A percentile compares a stretch with the other conserved stretches of the same genome.
These are phyloP conservation scores for Chlorella ohadii DNA, from an alignment of 139 green algal species.

Conservation along the genomic window DNA sequence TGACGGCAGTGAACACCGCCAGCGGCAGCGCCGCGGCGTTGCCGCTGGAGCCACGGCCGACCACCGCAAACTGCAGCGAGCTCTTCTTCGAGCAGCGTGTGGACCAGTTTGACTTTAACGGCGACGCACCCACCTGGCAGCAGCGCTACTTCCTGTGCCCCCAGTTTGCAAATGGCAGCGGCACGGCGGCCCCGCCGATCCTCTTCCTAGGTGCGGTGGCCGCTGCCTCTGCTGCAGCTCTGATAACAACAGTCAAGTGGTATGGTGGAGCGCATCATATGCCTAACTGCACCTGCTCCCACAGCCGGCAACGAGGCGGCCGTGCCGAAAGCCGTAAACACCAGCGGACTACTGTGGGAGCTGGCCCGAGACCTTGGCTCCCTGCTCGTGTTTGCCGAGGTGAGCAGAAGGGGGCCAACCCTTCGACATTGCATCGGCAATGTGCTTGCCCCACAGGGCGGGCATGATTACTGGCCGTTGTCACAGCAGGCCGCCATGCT, in stretches of 20 bases:
- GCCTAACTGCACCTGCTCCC: too few species aligned
- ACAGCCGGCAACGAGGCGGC: conserved; percentile 63
- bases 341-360: conserved; percentile 60
- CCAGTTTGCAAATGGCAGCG: not conserved
- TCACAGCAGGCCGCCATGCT: not conserved
- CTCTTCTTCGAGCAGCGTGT: conserved; percentile 20
- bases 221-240: too few species aligned
- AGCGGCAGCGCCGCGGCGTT: not conserved
- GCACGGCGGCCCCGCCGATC: not conserved
- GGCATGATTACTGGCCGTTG: too few species aligned
- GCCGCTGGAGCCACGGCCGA: not conserved
- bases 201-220: conserved; percentile 15
- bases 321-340: conserved; percentile 55
- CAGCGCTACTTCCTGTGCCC: conserved; percentile 13
- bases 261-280: too few species aligned
- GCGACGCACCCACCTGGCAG: not conserved
- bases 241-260: too few species aligned
- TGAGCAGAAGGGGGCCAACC: not conserved
- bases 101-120: not conserved
- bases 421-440: too few species aligned
- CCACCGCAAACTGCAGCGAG: conserved; percentile 14
- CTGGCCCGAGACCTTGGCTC: conserved; percentile 12
- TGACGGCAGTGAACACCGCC: not conserved
- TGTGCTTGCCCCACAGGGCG: too few species aligned
- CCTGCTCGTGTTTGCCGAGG: conserved; percentile 39